phyloP scores from a whole-genome alignment of 176 grass and related monocot genomes.

The Bromus sterilis region DNA sequence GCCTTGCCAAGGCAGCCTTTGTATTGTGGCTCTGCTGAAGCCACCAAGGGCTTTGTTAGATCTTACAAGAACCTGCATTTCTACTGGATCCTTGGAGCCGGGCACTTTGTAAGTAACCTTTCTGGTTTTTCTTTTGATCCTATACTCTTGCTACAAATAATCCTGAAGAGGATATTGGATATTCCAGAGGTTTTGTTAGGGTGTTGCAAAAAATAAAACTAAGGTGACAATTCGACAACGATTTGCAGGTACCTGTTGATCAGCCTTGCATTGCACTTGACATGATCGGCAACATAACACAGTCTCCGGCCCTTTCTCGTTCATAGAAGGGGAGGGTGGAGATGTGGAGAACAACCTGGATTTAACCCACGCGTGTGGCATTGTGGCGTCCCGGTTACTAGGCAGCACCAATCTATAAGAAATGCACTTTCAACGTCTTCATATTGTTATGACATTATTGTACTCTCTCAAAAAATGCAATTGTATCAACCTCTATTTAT shows the following conservation, averaged over 20 bases:
- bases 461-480: background rate
- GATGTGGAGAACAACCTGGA: background rate
- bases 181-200: background rate
- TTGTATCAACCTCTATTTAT: background rate
- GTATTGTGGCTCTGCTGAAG: constrained; percentile 32
- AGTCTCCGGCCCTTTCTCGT: constrained; percentile 27
- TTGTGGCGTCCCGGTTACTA: background rate
- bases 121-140: background rate
- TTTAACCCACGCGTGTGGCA: background rate
- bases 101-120: constrained; percentile 62
- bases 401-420: too few species aligned
- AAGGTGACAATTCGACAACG: background rate
- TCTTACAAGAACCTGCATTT: constrained; percentile 81
- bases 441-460: background rate
- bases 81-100: constrained; percentile 93
- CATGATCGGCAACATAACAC: constrained; percentile 44
- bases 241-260: constrained; percentile 45
- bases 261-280: constrained; percentile 45
- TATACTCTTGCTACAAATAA: background rate
- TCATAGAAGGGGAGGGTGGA: background rate
- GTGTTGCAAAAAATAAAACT: too few species aligned
- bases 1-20: constrained; percentile 40
- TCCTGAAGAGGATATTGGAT: background rate
- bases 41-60: constrained; percentile 65
- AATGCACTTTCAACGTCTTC: background rate